These are phyloP conservation scores for Pleodorina starrii DNA, from an alignment of 139 green algal species.

Conservation along the genomic window DNA sequence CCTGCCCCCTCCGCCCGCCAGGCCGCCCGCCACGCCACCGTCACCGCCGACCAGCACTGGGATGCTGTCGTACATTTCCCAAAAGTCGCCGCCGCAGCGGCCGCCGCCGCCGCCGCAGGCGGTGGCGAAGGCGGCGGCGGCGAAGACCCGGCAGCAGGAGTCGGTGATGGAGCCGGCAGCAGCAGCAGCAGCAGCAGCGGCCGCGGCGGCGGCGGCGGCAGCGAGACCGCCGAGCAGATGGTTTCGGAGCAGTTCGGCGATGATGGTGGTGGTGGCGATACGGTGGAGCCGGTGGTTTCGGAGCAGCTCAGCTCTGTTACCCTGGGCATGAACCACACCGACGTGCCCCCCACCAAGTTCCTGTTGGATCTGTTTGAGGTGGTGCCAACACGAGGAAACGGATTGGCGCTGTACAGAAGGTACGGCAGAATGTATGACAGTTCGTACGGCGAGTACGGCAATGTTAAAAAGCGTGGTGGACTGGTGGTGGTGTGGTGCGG, in stretches of 20 bases:
- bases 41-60: background rate
- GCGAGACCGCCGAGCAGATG: too few relatives aligned
- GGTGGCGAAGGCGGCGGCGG: background rate
- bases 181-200: background rate
- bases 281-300: conserved; percentile 32
- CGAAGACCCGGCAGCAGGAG: too few relatives aligned
- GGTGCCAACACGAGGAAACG: conserved; percentile 59
- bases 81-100: background rate
- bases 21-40: conserved; percentile 4
- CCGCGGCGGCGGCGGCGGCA: background rate
- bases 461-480: too few relatives aligned
- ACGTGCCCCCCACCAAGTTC: conserved; percentile 73
- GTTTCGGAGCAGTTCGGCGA: too few relatives aligned
- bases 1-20: too few relatives aligned
- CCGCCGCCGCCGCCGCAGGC: background rate
- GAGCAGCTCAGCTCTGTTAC: conserved; percentile 30
- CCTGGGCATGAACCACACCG: conserved; percentile 82
- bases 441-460: too few relatives aligned
- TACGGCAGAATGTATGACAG: background rate
- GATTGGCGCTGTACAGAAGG: conserved; percentile 57
- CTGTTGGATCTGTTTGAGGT: conserved; percentile 80
- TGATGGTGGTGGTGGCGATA: background rate
- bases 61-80: conserved; percentile 16
- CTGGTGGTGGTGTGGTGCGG: too few relatives aligned
- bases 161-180: too few relatives aligned